Conservation (phyloP, 2,329 filamentous ascomycete genomes). For the Apiospora koreana region DNA sequence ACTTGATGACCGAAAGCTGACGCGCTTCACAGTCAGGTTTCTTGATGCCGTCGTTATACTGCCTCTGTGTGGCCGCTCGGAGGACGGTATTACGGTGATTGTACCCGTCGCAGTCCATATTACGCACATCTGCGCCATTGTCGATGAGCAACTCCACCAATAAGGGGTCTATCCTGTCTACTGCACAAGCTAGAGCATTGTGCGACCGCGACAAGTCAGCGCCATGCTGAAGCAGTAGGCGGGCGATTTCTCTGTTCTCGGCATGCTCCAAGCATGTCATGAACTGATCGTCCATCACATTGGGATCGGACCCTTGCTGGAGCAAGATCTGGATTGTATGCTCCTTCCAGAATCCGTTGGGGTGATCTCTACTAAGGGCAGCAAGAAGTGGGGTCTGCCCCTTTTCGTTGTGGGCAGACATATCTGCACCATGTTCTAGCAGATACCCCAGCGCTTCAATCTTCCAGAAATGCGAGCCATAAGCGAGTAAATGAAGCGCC, state of each 20-base stretch:
- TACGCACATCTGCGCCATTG: background rate
- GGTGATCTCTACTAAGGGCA: background rate
- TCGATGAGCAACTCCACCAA: background rate
- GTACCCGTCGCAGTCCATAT: background rate
- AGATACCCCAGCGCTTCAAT: constrained; percentile 5
- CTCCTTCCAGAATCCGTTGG: background rate
- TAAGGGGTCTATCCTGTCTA: background rate
- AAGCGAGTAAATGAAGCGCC: background rate
- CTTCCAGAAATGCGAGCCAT: background rate
- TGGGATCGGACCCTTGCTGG: background rate
- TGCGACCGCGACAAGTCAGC: background rate
- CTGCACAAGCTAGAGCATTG: background rate
- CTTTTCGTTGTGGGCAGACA: background rate
- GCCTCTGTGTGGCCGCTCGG: background rate
- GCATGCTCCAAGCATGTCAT: background rate
- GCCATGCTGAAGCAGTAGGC: background rate
- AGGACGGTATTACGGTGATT: background rate
- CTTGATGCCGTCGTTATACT: no score
- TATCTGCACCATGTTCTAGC: background rate
- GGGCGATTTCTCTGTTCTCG: background rate
- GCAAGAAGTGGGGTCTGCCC: background rate
- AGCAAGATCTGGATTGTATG: background rate
- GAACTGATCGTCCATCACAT: background rate
- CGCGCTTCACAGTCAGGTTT: background rate
- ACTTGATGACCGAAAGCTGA: background rate